Base-by-base conservation (phyloP, 2,329 filamentous ascomycete genomes). In the Daldinia sp. region DNA sequence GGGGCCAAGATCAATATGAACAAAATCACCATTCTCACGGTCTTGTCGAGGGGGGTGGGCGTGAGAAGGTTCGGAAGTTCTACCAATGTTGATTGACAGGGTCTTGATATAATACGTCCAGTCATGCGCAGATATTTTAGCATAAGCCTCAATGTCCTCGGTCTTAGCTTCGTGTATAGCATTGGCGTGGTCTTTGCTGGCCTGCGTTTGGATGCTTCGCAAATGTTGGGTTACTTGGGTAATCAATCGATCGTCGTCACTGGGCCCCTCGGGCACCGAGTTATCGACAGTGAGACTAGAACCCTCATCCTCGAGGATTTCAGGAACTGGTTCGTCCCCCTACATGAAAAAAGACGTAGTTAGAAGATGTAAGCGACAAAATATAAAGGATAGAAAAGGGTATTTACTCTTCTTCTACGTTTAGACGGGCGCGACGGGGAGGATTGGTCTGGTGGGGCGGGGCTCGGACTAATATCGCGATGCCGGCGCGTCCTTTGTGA, bases 1-100 rank as follows among this genome's bases (percentile, higher is more conserved):
- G 0, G 93, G 93, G 0, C 93, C 92, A 35, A 99, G 85, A 78
- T 99, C 95, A 73, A 99, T 95, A 77, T 98, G 92, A 12, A 98
- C 83, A 30, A 81, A 83, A 18, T 85, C 82, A 13, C 84, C 81
- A 48, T 86, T 82, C 37, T 83, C 79, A 33, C 82, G 81, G 6
- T 82, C 79, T 33, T 81, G 83, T 55, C 82, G 81, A 60, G 82
- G 82, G 48, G 82, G 70, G 28, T 81, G 83, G 58, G 83, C 80
- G 55, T 82, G 82, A 41, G 82, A 70, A 4, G 77, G 81, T 66
- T 91, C 89, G 3, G 88, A 87, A 18, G 88, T 88, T 70, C 93
- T 89, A 48, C 93, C 93, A 71, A 96, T 94, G 72, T 92, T 90
- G 76, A 94, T 88, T 60, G 86, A 85, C n/a, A 93, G 85, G 69